These are phyloP conservation scores for Vitis amurensis DNA, from an alignment of 164 flowering plant genomes.

Conservation along the genomic window DNA sequence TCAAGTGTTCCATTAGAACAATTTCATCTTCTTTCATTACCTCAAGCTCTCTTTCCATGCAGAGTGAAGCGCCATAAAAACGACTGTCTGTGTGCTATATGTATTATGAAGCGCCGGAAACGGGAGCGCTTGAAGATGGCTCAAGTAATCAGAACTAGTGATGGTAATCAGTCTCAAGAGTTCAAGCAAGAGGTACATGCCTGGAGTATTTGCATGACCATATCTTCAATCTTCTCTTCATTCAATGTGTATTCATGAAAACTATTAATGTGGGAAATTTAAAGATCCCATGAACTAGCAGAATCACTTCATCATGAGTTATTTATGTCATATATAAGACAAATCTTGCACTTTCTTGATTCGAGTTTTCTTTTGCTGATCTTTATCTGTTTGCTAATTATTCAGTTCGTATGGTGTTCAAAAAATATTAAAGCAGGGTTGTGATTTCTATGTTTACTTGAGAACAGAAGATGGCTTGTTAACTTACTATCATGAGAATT, in stretches of 20 bases:
- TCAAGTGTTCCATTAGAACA: not conserved
- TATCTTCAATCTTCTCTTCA: not conserved
- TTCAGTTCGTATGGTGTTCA: too few relatives aligned
- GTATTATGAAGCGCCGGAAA: constrained; percentile 85
- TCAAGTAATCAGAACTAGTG: constrained; percentile 36
- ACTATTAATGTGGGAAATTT: too few relatives aligned
- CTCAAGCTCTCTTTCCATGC: constrained; percentile 14
- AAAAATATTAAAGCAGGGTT: too few relatives aligned
- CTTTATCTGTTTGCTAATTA: too few relatives aligned
- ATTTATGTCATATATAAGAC: too few relatives aligned
- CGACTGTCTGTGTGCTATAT: constrained; percentile 90
- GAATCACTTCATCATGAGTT: not conserved
- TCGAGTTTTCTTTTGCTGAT: too few relatives aligned
- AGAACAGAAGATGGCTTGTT: too few relatives aligned
- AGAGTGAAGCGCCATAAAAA: constrained; percentile 78
- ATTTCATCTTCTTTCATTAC: not conserved
- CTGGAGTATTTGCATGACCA: not conserved
- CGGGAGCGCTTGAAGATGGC: constrained; percentile 74
- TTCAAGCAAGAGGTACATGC: constrained; percentile 60
- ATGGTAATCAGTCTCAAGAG: constrained; percentile 37
- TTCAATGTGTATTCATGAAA: too few relatives aligned
- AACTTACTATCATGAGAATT: too few relatives aligned
- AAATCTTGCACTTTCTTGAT: too few relatives aligned
- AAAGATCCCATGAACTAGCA: not conserved
- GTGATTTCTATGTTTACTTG: too few relatives aligned